Evolutionary conservation across 352 stramenopile genomes (phyloP).

Genomic region (Phytophthora tentaculata): DNA sequence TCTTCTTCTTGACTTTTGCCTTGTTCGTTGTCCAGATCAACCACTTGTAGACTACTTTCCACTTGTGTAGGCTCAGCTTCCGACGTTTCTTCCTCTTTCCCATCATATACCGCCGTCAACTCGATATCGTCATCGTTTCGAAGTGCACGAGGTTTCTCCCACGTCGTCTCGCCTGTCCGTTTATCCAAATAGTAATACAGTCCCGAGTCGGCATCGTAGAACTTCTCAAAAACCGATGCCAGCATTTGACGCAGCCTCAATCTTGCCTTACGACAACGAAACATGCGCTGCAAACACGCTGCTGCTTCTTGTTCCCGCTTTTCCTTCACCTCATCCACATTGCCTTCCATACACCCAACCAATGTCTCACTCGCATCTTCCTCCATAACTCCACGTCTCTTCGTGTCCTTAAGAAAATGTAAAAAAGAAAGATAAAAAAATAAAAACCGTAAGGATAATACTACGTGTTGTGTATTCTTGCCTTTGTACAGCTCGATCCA

Average conservation of each 20-base stretch:
- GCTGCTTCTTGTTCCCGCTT: constrained; percentile 27
- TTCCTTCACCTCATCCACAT: constrained; percentile 24
- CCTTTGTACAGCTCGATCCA: constrained; percentile 33
- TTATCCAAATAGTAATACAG: constrained; percentile 80
- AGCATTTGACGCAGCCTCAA: constrained; percentile 53
- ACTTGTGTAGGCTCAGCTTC: constrained; percentile 14
- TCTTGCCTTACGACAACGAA: constrained; percentile 58
- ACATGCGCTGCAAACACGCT: constrained; percentile 65
- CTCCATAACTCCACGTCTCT: constrained; percentile 21
- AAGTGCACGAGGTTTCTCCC: constrained; percentile 72
- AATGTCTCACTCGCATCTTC: constrained; percentile 18
- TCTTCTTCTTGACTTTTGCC: constrained; percentile 24
- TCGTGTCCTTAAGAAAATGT: too few relatives aligned
- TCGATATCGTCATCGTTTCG: constrained; percentile 53
- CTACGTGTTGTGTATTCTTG: constrained; percentile 9
- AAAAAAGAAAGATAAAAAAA: too few relatives aligned
- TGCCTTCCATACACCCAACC: constrained; percentile 24
- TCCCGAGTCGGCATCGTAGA: constrained; percentile 71
- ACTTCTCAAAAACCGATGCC: constrained; percentile 68
- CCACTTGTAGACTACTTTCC: constrained; percentile 6
- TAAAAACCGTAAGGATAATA: too few relatives aligned
- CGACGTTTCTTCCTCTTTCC: constrained; percentile 16
- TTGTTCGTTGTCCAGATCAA: constrained; percentile 35
- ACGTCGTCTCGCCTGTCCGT: constrained; percentile 71
- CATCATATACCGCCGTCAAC: constrained; percentile 44